phyloP scores from a whole-genome alignment of 805 yeast species.

The Candida easanensis region DNA sequence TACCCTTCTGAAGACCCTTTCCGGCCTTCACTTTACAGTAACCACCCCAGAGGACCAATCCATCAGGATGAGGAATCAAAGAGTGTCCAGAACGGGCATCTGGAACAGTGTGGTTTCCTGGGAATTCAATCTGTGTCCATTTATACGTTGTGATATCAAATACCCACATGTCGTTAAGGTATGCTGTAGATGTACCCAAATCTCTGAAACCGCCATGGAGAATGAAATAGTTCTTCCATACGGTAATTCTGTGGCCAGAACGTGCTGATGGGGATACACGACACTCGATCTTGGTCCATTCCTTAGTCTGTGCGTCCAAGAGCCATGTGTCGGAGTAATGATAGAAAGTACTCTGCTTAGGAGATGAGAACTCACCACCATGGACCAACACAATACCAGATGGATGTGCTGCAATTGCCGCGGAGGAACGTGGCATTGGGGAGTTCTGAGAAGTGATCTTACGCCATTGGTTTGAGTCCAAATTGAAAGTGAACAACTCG shows the following conservation, averaged over 20 bases:
- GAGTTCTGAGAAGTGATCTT: constrained; percentile 74
- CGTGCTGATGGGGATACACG: constrained; percentile 79
- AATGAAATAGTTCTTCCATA: constrained; percentile 87
- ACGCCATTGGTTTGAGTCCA: constrained; percentile 82
- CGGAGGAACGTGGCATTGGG: constrained; percentile 92
- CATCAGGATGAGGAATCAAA: constrained; percentile 72
- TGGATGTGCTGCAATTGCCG: constrained; percentile 91
- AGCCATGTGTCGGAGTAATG: constrained; percentile 98
- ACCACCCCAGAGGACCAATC: constrained; percentile 89
- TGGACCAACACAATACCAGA: constrained; percentile 81
- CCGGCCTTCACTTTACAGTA: constrained; percentile 89
- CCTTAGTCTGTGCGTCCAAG: constrained; percentile 76
- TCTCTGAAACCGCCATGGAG: constrained; percentile 93
- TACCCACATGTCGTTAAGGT: constrained; percentile 84
- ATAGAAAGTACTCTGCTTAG: constrained; percentile 92
- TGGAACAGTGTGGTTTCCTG: constrained; percentile 75
- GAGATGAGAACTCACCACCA: constrained; percentile 97
- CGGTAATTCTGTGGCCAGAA: constrained; percentile 88
- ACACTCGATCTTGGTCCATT: constrained; percentile 84
- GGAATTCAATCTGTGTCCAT: constrained; percentile 89
- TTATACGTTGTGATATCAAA: constrained; percentile 87
- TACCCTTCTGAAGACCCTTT: constrained; percentile 87
- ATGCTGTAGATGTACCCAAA: constrained; percentile 78
- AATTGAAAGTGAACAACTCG: constrained; percentile 69
- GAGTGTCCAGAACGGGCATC: constrained; percentile 96